phyloP scores from a whole-genome alignment of 228 moss, liverwort and hornwort species.

The Sphagnum magellanicum region DNA sequence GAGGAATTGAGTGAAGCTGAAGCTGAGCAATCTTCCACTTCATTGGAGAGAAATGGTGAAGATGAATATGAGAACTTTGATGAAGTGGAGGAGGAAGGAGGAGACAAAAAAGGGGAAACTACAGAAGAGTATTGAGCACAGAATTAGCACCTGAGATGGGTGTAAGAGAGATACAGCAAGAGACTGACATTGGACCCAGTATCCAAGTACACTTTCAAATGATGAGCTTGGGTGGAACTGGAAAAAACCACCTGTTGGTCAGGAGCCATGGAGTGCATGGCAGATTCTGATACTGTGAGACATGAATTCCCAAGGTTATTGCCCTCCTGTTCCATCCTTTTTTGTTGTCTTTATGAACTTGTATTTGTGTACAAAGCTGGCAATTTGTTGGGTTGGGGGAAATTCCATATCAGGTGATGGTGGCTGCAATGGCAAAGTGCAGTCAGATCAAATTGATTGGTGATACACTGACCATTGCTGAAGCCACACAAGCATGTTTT shows the following conservation, averaged over 20 bases:
- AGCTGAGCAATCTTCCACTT: conserved; percentile 27
- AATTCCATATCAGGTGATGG: conserved; percentile 60
- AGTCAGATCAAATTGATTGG: conserved; percentile 88
- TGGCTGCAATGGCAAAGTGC: conserved; percentile 81
- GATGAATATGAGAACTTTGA: conserved; percentile 8
- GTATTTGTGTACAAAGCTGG: not conserved
- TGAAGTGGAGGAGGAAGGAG: not conserved
- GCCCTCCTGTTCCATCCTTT: not conserved
- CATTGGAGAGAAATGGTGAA: conserved; percentile 3
- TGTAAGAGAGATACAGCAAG: conserved; percentile 12
- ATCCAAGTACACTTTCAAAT: conserved; percentile 35
- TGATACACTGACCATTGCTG: conserved; percentile 83
- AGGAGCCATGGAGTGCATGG: conserved; percentile 94
- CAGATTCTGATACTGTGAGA: conserved; percentile 81
- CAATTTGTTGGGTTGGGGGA: not conserved
- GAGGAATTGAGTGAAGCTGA: conserved; percentile 24
- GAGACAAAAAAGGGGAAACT: not conserved
- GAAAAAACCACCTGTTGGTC: conserved; percentile 62
- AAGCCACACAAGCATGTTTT: conserved; percentile 91
- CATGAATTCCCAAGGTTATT: not conserved
- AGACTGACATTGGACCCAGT: conserved; percentile 11
- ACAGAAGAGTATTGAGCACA: not conserved
- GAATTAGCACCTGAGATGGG: not conserved
- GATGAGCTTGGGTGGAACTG: conserved; percentile 95
- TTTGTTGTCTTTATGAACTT: not conserved